Base-by-base conservation (phyloP, 495 filamentous ascomycete species). In the Achaetomiella virescens region DNA sequence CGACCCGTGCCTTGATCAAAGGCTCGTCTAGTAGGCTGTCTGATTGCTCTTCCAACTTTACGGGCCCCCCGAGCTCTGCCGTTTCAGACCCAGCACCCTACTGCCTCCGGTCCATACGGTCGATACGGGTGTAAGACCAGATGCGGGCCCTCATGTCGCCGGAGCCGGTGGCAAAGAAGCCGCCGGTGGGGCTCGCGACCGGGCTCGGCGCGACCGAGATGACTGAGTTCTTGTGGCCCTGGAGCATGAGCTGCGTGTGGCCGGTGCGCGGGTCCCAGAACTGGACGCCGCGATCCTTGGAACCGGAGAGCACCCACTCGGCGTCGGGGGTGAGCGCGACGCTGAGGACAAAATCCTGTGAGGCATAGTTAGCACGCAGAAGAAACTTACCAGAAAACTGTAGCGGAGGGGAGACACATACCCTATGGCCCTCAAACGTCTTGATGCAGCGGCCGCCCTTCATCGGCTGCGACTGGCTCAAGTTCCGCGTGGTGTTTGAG, bases 181-280 rank as follows among this genome's bases (percentile, higher is more conserved):
- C 82, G 53, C 87, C 87, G 24, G 77, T 83, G 5, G 90, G 89
- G 68, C 84, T 88, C 22, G 88, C 86, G 9, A 89, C 88, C 46
- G 89, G 90, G 70, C 88, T 90, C 31, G 90, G 89, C 12, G 90
- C 89, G 38, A 95, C 90, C 22, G 87, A 91, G 65, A 95, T 93
- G 54, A 95, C 90, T 29, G 88, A 90, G 73, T 95, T 93, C 75
- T 92, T 92, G 70, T 95, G 90, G 27, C 90, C 90, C 70, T 95
- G 90, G 49, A 95, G 81, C 89, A 92, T 93, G 72, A 95, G 82
- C 69, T 95, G 90, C 6, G 90, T 87, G 64, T 86, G 85, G 12
- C 90, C 90, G 44, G 87, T 93, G 63, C 84, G 81, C 14, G 90
- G 88, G 66, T 95, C 88, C 90, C 90, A 95, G 76, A 95, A 95